A percentile compares a stretch with the other conserved stretches of the same genome.
Evolutionary conservation across 2,329 filamentous ascomycete species (phyloP).

Genomic region (Pseudophaeomoniella oleicola): DNA sequence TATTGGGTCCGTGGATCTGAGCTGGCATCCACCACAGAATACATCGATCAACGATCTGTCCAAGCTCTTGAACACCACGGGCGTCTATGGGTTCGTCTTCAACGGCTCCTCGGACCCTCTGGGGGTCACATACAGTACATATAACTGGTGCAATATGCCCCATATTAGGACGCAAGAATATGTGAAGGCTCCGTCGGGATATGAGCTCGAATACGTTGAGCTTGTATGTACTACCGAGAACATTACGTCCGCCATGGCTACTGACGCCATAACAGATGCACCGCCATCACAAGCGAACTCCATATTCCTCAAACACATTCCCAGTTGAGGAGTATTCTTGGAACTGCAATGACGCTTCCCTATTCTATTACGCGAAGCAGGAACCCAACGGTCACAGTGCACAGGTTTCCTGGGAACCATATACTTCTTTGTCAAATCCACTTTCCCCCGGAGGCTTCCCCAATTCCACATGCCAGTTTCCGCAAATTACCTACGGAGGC

Average conservation of each 20-base stretch:
- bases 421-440: conserved; percentile 49
- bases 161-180: conserved; percentile 60
- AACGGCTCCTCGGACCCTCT: conserved; percentile 48
- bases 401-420: conserved; percentile 51
- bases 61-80: conserved; percentile 41
- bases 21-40: conserved; percentile 44
- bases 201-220: conserved; percentile 59
- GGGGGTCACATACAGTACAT: conserved; percentile 41
- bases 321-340: conserved; percentile 58
- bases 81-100: conserved; percentile 61
- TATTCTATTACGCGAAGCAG: conserved; percentile 55
- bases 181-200: conserved; percentile 36
- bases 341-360: conserved; percentile 55
- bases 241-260: neutral
- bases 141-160: conserved; percentile 83
- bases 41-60: conserved; percentile 47
- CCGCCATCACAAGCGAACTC: conserved; percentile 72
- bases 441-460: conserved; percentile 49
- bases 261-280: conserved; percentile 42
- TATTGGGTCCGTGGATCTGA: conserved; percentile 21
- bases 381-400: conserved; percentile 30
- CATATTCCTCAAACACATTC: conserved; percentile 64
- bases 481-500: conserved; percentile 60
- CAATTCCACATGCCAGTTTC: conserved; percentile 62
- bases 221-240: conserved; percentile 32